Conservation (phyloP, 2,329 filamentous ascomycete species). For the Apiospora saccharicola region DNA sequence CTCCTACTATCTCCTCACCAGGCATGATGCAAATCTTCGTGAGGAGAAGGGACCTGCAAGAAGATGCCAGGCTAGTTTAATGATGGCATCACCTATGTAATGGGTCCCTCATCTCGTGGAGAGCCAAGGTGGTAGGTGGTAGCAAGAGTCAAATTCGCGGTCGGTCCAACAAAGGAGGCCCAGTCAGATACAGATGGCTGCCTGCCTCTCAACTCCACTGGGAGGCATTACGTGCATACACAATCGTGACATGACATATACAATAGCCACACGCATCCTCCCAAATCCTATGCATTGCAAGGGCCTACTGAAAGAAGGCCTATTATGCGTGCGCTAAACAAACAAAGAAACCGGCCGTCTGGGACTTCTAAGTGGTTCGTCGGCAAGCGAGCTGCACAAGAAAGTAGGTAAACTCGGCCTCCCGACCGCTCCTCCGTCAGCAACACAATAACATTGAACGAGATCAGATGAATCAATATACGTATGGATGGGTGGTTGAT, state of each 20-base stretch:
- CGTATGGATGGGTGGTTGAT: constrained; percentile 1
- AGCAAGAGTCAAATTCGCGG: constrained; percentile 15
- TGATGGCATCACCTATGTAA: constrained; percentile 21
- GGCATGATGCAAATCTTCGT: constrained; percentile 15
- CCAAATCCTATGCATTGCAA: constrained; percentile 4
- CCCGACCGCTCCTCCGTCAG: constrained; percentile 20
- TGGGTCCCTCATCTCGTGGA: constrained; percentile 20
- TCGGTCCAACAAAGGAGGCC: constrained; percentile 18
- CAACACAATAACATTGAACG: constrained; percentile 17
- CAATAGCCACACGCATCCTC: constrained; percentile 19
- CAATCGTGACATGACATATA: constrained; percentile 24
- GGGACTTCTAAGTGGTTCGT: constrained; percentile 21
- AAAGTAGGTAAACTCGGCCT: constrained; percentile 15
- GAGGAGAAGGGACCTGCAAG: constrained; percentile 7
- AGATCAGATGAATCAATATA: constrained; percentile 7
- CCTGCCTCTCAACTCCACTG: constrained; percentile 19
- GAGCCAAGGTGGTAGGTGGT: constrained; percentile 6
- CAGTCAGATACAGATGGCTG: constrained; percentile 3
- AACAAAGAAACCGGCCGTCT: constrained; percentile 19
- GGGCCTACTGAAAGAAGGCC: neutral
- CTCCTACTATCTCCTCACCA: neutral
- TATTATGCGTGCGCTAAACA: constrained; percentile 22
- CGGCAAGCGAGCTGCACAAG: constrained; percentile 12
- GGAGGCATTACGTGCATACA: constrained; percentile 23
- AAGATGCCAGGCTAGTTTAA: constrained; percentile 17